phyloP scores from a whole-genome alignment of 306 rosid species.

The Cucumis melo region DNA sequence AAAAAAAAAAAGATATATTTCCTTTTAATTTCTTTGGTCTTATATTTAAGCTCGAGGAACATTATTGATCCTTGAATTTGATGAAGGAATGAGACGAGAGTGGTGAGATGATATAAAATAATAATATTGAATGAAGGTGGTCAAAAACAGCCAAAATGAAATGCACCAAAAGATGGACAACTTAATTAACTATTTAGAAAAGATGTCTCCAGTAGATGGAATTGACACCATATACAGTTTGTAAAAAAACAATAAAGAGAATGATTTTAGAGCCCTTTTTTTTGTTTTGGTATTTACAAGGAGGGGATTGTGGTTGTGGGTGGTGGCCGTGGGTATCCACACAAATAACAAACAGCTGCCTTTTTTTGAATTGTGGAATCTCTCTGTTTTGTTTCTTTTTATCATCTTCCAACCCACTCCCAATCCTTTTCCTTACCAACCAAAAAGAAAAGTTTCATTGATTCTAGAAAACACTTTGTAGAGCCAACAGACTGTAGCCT shows the following conservation, averaged over 20 bases:
- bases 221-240: background rate
- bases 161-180: background rate
- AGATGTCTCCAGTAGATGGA: background rate
- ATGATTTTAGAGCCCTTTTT: background rate
- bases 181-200: background rate
- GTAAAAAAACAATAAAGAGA: background rate
- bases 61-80: background rate
- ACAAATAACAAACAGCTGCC: background rate
- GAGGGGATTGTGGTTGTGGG: background rate
- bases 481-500: background rate
- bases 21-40: too few relatives aligned
- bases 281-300: background rate
- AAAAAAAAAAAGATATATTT: too few relatives aligned
- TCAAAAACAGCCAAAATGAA: background rate
- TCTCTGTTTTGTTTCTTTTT: background rate
- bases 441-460: background rate
- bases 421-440: background rate
- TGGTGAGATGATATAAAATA: background rate
- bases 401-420: background rate
- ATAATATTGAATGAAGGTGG: background rate
- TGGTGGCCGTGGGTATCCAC: background rate
- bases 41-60: too few relatives aligned
- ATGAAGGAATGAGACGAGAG: background rate
- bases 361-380: background rate
- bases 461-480: background rate